Evolutionary conservation across 345 rosid species (phyloP).

Genomic region (Corymbia maculata): DNA sequence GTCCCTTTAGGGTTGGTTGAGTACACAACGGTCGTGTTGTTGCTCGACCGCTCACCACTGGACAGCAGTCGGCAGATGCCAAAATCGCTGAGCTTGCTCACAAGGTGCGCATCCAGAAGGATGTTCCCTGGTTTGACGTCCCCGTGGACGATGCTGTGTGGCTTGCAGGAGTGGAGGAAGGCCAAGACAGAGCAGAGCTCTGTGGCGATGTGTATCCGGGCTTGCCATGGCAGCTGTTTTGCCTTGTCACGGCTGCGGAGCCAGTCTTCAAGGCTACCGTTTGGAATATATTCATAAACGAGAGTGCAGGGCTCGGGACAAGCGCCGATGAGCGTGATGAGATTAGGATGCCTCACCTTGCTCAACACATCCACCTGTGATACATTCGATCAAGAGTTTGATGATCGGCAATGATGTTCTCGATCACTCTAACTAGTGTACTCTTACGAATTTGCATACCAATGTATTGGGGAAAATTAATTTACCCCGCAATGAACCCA

Average conservation of each 20-base stretch:
- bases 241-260: slow-evolving; percentile 61
- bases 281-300: slow-evolving; percentile 57
- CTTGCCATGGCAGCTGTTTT: slow-evolving; percentile 74
- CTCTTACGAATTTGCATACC: neutral
- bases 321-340: slow-evolving; percentile 43
- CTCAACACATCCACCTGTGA: slow-evolving; percentile 70
- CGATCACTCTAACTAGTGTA: neutral
- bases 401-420: neutral
- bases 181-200: slow-evolving; percentile 66
- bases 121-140: slow-evolving; percentile 76
- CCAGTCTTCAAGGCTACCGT: slow-evolving; percentile 88
- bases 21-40: slow-evolving; percentile 20
- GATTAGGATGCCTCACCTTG: slow-evolving; percentile 77
- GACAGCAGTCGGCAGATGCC: slow-evolving; percentile 48
- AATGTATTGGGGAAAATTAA: neutral
- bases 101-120: slow-evolving; percentile 65
- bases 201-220: slow-evolving; percentile 59
- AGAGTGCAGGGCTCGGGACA: slow-evolving; percentile 83
- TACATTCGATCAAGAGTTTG: neutral
- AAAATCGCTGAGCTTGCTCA: slow-evolving; percentile 66
- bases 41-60: slow-evolving; percentile 12
- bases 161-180: slow-evolving; percentile 78
- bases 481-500: neutral
- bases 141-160: slow-evolving; percentile 74
- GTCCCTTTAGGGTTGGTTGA: slow-evolving; percentile 62